Conservation (phyloP, 192 early-diverging fungal genomes). For the Spinellus fusiger region DNA sequence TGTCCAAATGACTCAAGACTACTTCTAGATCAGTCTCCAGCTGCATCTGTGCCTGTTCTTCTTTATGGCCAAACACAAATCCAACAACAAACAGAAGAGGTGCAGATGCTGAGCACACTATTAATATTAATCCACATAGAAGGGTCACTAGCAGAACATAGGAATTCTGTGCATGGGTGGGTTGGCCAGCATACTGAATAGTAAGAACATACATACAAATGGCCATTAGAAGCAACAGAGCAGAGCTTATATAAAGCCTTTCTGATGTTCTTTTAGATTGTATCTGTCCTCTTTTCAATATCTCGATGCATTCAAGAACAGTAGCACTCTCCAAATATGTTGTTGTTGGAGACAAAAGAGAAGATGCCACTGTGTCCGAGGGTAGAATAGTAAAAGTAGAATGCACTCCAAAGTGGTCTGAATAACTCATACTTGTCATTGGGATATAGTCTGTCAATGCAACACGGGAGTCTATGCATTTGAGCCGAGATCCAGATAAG, state of each 20-base stretch:
- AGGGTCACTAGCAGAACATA: conserved; percentile 7
- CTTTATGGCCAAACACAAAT: conserved; percentile 19
- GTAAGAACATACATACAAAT: conserved; percentile 6
- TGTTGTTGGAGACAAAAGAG: not conserved
- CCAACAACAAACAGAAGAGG: conserved; percentile 14
- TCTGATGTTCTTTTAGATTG: not conserved
- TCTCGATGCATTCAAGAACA: conserved; percentile 1
- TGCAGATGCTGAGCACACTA: not conserved
- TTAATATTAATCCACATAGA: conserved; percentile 4
- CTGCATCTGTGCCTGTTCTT: conserved; percentile 9
- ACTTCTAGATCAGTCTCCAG: conserved; percentile 9
- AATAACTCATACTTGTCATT: conserved; percentile 27
- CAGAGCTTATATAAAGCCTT: not conserved
- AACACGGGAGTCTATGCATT: conserved; percentile 25
- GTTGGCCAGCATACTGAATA: not conserved
- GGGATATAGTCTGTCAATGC: conserved; percentile 32
- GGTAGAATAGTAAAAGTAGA: conserved; percentile 29
- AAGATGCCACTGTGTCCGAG: not conserved
- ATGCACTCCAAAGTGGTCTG: conserved; percentile 50
- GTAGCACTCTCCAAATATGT: not conserved
- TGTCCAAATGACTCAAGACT: not conserved
- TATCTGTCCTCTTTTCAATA: not conserved
- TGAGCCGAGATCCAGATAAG: conserved; percentile 34
- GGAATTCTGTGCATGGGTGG: not conserved
- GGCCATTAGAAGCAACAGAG: not conserved